A percentile compares a stretch with the other conserved stretches of the same genome.
Evolutionary conservation across 2,329 filamentous ascomycete genomes (phyloP).

Genomic region (Fusarium equiseti): DNA sequence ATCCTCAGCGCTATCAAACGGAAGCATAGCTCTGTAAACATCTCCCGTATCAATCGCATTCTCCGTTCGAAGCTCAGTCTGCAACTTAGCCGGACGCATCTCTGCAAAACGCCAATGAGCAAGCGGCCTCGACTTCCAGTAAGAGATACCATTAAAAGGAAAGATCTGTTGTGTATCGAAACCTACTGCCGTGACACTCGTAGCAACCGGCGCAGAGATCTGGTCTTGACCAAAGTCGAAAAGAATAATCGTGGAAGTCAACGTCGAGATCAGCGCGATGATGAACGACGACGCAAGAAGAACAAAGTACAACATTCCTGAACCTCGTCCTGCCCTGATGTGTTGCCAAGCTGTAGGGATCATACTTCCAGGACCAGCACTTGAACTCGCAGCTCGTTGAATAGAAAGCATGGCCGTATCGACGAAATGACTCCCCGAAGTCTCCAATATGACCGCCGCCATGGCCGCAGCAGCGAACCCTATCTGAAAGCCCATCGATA

Average conservation of each 20-base stretch:
- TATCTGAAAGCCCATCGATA: slow-evolving; percentile 19
- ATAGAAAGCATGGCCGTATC: slow-evolving; percentile 20
- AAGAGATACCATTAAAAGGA: slow-evolving; percentile 14
- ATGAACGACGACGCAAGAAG: not conserved
- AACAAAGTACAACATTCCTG: not conserved
- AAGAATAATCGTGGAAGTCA: slow-evolving; percentile 31
- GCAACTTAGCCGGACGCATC: not conserved
- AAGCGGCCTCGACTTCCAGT: slow-evolving; percentile 24
- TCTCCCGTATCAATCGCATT: slow-evolving; percentile 9
- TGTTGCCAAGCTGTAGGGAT: slow-evolving; percentile 15
- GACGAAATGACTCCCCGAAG: not conserved
- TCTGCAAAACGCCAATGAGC: slow-evolving; percentile 31
- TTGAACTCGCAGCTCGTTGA: slow-evolving; percentile 12
- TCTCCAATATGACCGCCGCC: slow-evolving; percentile 25
- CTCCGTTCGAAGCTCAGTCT: not conserved
- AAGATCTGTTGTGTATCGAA: not conserved
- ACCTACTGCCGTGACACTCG: not conserved
- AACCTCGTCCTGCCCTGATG: not conserved
- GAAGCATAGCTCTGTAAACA: slow-evolving; percentile 10
- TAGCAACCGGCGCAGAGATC: not conserved
- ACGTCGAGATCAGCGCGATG: slow-evolving; percentile 4
- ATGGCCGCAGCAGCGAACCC: slow-evolving; percentile 20
- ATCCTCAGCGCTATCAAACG: not conserved
- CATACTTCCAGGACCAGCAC: slow-evolving; percentile 1
- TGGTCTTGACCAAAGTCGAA: slow-evolving; percentile 18